Conservation (phyloP, 75 land plant species). For the Larix kaempferi region DNA sequence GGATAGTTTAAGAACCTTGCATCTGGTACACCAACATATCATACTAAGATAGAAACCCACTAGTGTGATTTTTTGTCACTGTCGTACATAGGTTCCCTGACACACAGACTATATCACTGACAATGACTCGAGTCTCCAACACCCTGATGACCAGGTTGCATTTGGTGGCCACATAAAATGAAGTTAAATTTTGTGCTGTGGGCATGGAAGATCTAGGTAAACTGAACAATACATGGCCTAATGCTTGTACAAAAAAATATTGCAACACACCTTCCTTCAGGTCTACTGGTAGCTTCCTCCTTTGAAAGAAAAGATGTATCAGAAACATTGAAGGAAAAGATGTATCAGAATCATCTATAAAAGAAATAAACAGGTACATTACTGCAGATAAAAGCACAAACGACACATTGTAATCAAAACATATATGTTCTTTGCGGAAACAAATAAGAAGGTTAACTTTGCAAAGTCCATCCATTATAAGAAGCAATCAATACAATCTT, state of each 20-base stretch:
- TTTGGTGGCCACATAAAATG: not conserved
- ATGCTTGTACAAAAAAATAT: constrained; percentile 71
- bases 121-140: not conserved
- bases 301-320: constrained; percentile 12
- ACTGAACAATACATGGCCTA: constrained; percentile 65
- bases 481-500: not conserved
- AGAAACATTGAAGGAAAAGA: not conserved
- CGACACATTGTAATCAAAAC: not conserved
- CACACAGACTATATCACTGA: not conserved
- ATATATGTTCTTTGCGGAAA: not conserved
- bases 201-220: not conserved
- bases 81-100: not conserved
- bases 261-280: constrained; percentile 56
- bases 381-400: not conserved
- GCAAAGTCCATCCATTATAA: not conserved
- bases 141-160: not conserved
- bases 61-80: not conserved
- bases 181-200: not conserved
- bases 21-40: not conserved
- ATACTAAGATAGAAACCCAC: not conserved
- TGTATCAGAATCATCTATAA: not conserved
- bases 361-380: not conserved
- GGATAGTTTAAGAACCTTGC: not conserved
- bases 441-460: not conserved
- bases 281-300: constrained; percentile 73